Conservation (phyloP, 2,329 filamentous ascomycete genomes). For the Conoideocrella luteorostrata region DNA sequence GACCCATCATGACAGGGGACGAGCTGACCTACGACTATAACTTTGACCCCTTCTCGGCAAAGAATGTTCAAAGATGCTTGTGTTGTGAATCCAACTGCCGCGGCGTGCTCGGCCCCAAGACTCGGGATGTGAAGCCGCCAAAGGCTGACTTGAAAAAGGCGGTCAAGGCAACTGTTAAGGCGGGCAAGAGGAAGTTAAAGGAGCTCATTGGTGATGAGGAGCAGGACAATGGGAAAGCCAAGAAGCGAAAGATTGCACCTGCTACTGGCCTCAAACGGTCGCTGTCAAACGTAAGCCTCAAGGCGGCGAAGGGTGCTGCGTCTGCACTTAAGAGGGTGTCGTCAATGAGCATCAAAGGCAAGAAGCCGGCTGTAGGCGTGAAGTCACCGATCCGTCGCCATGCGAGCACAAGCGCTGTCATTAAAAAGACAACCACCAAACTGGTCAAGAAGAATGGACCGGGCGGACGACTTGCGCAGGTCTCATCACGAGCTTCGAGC, state of each 20-base stretch:
- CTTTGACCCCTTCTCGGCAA: constrained; percentile 62
- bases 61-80: constrained; percentile 61
- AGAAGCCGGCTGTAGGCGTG: constrained; percentile 14
- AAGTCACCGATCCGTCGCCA: constrained; percentile 17
- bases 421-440: constrained; percentile 23
- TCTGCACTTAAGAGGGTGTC: constrained; percentile 27
- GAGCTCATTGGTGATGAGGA: constrained; percentile 41
- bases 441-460: constrained; percentile 12
- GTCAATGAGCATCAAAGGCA: constrained; percentile 13
- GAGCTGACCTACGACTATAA: constrained; percentile 93
- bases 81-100: constrained; percentile 59
- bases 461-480: constrained; percentile 5
- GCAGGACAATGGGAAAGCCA: constrained; percentile 34
- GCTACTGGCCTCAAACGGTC: constrained; percentile 28
- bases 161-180: constrained; percentile 36
- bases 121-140: constrained; percentile 46
- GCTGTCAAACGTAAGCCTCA: constrained; percentile 26
- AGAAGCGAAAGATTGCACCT: constrained; percentile 35
- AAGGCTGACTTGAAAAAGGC: constrained; percentile 37
- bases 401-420: constrained; percentile 17
- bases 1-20: constrained; percentile 86
- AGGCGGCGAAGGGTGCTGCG: constrained; percentile 31
- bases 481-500: constrained; percentile 12
- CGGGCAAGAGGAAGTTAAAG: constrained; percentile 51
- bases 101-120: constrained; percentile 56